Evolutionary conservation across 345 rosid genomes (phyloP).

Genomic region (Clarkia xantiana): DNA sequence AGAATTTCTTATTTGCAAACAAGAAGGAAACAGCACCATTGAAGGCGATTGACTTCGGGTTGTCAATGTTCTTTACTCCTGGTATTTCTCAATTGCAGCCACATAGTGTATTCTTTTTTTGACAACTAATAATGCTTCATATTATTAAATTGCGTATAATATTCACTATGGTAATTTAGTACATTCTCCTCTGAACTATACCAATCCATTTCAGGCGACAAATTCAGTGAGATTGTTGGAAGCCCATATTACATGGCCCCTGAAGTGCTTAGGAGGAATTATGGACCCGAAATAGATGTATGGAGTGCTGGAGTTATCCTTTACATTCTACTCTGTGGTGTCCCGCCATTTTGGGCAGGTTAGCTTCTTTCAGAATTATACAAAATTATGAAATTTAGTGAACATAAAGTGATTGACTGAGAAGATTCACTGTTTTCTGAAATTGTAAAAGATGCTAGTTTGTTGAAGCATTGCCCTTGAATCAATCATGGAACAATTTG

Average conservation of each 20-base stretch:
- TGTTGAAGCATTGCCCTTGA: no score
- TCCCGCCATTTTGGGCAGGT: constrained; percentile 96
- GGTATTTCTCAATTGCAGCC: no score
- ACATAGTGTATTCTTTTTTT: no score
- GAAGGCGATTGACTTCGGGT: constrained; percentile 8
- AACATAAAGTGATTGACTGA: no score
- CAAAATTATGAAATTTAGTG: no score
- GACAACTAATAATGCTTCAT: no score
- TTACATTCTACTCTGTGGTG: constrained; percentile 69
- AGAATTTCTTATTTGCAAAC: constrained; percentile 7
- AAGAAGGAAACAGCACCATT: constrained; percentile 1
- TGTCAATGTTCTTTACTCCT: constrained; percentile 1
- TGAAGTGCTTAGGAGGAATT: constrained; percentile 59
- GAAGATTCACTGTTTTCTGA: no score
- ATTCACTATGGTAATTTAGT: no score
- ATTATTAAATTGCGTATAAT: no score
- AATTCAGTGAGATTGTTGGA: constrained; percentile 70
- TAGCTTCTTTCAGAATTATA: constrained; percentile 9
- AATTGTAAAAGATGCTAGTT: no score
- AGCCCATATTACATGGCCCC: constrained; percentile 98
- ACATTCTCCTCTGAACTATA: no score
- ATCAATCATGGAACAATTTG: no score
- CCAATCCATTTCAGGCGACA: constrained; percentile 28
- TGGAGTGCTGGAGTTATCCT: constrained; percentile 93
- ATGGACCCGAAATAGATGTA: constrained; percentile 74